phyloP scores from a whole-genome alignment of 441 rosid genomes.

The Metrosideros polymorpha region DNA sequence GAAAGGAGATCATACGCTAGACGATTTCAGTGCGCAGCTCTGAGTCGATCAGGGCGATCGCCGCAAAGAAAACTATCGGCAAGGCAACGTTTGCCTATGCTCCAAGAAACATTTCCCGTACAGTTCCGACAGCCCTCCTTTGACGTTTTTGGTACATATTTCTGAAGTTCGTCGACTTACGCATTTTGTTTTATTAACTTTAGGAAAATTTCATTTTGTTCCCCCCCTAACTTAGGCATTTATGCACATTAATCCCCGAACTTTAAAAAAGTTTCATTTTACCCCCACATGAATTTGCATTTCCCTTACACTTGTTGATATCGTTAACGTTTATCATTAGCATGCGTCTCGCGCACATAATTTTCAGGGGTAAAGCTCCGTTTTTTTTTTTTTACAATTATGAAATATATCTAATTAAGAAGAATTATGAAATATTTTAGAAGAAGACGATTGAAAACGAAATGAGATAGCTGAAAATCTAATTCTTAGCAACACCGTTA shows the following conservation, averaged over 20 bases:
- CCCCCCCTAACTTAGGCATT: not conserved
- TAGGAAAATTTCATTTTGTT: not conserved
- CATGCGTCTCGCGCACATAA: not conserved
- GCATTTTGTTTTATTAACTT: no score
- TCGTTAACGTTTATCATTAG: not conserved
- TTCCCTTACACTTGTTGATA: not conserved
- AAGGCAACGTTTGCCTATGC: not conserved
- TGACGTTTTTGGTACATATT: not conserved
- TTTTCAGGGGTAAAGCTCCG: not conserved
- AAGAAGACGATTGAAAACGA: no score
- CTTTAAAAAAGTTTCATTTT: not conserved
- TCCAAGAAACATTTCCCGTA: not conserved
- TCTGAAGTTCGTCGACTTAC: not conserved
- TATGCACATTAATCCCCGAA: not conserved
- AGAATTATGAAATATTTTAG: not conserved
- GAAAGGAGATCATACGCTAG: not conserved
- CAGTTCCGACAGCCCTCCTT: not conserved
- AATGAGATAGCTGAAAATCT: no score
- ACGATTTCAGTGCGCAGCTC: not conserved
- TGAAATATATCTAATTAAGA: not conserved
- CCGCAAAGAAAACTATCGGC: not conserved
- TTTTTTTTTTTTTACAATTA: not conserved
- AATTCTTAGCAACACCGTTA: no score
- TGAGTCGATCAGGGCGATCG: not conserved
- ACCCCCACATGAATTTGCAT: not conserved